These are phyloP conservation scores for Przewalskia tangutica DNA, from an alignment of 257 asterid species.

Conservation along the genomic window DNA sequence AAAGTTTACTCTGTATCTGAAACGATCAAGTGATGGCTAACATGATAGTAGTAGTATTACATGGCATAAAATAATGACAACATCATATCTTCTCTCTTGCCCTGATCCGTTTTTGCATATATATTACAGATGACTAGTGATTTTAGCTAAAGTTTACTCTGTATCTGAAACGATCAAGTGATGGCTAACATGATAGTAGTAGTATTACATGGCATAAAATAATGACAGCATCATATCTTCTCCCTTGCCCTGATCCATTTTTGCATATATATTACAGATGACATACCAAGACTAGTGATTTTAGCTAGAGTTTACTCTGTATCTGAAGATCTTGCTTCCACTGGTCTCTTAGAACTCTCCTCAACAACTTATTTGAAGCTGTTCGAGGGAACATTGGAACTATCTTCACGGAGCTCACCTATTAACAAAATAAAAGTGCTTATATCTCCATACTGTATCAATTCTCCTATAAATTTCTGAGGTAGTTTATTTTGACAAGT, in stretches of 20 bases:
- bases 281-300: neutral
- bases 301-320: conserved; percentile 29
- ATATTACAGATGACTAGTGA: neutral
- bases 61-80: neutral
- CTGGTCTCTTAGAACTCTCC: conserved; percentile 71
- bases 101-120: neutral
- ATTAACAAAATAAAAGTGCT: neutral
- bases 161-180: conserved; percentile 11
- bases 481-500: neutral
- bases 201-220: neutral
- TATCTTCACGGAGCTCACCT: conserved; percentile 68
- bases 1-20: conserved; percentile 32
- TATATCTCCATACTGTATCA: neutral
- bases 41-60: neutral
- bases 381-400: conserved; percentile 73
- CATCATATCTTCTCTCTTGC: neutral
- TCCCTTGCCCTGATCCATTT: neutral
- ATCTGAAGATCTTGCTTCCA: conserved; percentile 47
- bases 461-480: neutral
- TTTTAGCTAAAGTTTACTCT: conserved; percentile 27
- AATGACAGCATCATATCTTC: neutral
- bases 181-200: no score
- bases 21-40: neutral
- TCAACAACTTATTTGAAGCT: conserved; percentile 70
- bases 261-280: neutral